Percentiles rank a stretch among this genome's conserved stretches.
These are phyloP conservation scores for Phytophthora parvispora DNA, from an alignment of 352 stramenopile species.

Conservation along the genomic window DNA sequence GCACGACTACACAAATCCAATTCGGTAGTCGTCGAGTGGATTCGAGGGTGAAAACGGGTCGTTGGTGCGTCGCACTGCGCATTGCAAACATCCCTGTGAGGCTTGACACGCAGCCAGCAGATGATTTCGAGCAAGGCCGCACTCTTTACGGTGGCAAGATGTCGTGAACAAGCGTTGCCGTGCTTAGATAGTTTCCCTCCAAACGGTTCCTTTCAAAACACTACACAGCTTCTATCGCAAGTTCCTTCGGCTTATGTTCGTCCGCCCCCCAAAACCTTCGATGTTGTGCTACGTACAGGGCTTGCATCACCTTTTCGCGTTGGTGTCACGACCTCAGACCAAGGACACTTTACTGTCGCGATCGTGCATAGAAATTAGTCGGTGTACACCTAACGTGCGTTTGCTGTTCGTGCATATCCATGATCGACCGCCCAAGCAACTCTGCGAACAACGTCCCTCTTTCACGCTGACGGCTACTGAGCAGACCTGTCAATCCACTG, in stretches of 20 bases:
- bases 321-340: not conserved
- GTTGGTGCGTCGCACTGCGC: no score
- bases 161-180: not conserved
- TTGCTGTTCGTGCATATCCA: slow-evolving; percentile 25
- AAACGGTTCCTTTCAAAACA: no score
- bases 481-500: no score
- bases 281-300: not conserved
- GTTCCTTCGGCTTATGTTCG: no score
- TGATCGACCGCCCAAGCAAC: slow-evolving; percentile 10
- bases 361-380: slow-evolving; percentile 1
- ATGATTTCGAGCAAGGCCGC: not conserved
- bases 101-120: not conserved
- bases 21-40: slow-evolving; percentile 11
- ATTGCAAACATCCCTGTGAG: slow-evolving; percentile 7
- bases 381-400: slow-evolving; percentile 1
- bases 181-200: no score
- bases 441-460: not conserved
- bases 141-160: slow-evolving; percentile 4
- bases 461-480: no score
- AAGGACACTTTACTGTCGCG: not conserved
- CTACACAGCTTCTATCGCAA: no score
- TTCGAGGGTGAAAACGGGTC: not conserved
- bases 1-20: slow-evolving; percentile 12
- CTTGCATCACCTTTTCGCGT: no score
- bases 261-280: not conserved